Evolutionary conservation across 2,329 filamentous ascomycete species (phyloP).

Genomic region (Colletotrichum spinosum): DNA sequence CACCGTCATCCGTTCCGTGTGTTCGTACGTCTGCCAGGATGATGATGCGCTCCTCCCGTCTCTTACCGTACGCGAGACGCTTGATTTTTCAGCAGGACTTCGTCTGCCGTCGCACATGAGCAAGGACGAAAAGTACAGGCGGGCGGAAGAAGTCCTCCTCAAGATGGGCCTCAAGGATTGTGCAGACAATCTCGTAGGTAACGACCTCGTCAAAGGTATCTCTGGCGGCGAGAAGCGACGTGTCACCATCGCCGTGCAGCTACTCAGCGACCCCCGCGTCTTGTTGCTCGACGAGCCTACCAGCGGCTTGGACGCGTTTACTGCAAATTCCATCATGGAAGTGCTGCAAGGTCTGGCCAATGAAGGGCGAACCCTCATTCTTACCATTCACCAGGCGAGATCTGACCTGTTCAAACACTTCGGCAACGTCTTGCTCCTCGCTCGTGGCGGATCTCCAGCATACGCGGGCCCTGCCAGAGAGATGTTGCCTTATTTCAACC

Average conservation of each 20-base stretch:
- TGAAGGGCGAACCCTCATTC: slow-evolving; percentile 78
- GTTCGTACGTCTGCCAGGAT: slow-evolving; percentile 83
- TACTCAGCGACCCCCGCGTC: slow-evolving; percentile 79
- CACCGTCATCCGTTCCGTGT: slow-evolving; percentile 76
- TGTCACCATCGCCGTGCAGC: slow-evolving; percentile 82
- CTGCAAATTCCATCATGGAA: slow-evolving; percentile 80
- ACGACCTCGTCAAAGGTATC: slow-evolving; percentile 80
- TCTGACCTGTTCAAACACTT: slow-evolving; percentile 80
- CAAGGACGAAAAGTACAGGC: slow-evolving; percentile 72
- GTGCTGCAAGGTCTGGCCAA: slow-evolving; percentile 77
- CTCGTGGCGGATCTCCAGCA: slow-evolving; percentile 75
- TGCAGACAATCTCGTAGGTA: slow-evolving; percentile 79
- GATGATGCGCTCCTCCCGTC: slow-evolving; percentile 81
- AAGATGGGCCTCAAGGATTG: slow-evolving; percentile 85
- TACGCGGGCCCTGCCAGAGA: slow-evolving; percentile 72
- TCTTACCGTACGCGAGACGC: slow-evolving; percentile 80
- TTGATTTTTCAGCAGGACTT: slow-evolving; percentile 78
- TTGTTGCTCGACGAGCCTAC: slow-evolving; percentile 82
- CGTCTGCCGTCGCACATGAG: slow-evolving; percentile 78
- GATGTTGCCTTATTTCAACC: slow-evolving; percentile 75
- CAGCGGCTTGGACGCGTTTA: slow-evolving; percentile 82
- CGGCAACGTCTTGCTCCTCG: slow-evolving; percentile 77
- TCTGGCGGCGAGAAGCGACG: slow-evolving; percentile 83
- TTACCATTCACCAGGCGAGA: slow-evolving; percentile 83
- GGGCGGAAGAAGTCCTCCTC: slow-evolving; percentile 77